Percentiles rank a stretch among this genome's conserved stretches.
phyloP scores from a whole-genome alignment of 192 early-diverging fungal genomes.

The Backusella australiensis region DNA sequence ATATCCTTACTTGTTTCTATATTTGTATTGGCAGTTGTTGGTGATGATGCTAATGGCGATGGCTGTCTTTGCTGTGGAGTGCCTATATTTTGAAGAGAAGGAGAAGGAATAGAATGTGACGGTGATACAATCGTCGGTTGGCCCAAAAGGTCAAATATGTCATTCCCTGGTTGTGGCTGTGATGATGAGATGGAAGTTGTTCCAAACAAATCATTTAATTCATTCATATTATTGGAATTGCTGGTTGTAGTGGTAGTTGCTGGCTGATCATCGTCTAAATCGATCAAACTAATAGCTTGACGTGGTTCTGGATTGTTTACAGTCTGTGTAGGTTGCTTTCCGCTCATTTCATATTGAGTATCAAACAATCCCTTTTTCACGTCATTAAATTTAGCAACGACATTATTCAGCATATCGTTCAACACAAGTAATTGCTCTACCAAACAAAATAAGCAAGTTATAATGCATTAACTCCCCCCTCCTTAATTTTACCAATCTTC shows the following conservation, averaged over 20 bases:
- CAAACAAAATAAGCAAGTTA: not conserved
- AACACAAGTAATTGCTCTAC: constrained; percentile 65
- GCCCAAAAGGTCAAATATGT: constrained; percentile 27
- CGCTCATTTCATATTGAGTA: constrained; percentile 34
- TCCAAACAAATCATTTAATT: constrained; percentile 26
- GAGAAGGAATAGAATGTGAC: not conserved
- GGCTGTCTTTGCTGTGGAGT: constrained; percentile 1
- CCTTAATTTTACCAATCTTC: constrained; percentile 58
- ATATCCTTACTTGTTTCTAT: not conserved
- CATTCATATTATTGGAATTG: constrained; percentile 4
- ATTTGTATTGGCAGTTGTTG: not conserved
- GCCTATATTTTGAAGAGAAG: constrained; percentile 22
- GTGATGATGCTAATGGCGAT: constrained; percentile 8
- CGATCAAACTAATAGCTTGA: constrained; percentile 46
- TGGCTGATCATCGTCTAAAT: constrained; percentile 38
- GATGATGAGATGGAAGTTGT: not conserved
- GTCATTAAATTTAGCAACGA: constrained; percentile 68
- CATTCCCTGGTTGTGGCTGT: not conserved
- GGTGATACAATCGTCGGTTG: not conserved
- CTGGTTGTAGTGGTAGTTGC: not conserved
- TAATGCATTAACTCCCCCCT: not conserved
- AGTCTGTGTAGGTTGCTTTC: constrained; percentile 11
- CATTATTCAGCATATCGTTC: constrained; percentile 81
- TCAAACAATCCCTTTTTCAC: constrained; percentile 47
- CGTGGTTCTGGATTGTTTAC: constrained; percentile 5